Percentiles rank a stretch among this genome's conserved stretches.
Conservation (phyloP, 2,329 filamentous ascomycete genomes). For the Aspergillus sclerotialis region DNA sequence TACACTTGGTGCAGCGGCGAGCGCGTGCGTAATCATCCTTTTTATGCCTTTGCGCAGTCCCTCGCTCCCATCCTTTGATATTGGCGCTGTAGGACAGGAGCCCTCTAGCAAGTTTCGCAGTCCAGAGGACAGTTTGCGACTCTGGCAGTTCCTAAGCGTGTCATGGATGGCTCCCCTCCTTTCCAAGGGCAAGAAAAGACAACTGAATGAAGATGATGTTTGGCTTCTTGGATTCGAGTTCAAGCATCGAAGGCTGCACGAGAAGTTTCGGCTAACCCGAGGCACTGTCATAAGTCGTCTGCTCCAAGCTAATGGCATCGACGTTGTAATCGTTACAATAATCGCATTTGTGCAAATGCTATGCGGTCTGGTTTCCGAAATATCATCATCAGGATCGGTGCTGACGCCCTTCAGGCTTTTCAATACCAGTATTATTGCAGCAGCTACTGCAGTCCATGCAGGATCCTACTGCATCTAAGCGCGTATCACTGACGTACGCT, state of each 20-base stretch:
- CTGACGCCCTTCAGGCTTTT: slow-evolving; percentile 40
- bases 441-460: slow-evolving; percentile 63
- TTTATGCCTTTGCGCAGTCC: slow-evolving; percentile 65
- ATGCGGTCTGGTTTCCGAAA: slow-evolving; percentile 35
- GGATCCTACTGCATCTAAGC: slow-evolving; percentile 41
- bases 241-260: slow-evolving; percentile 69
- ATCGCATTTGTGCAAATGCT: slow-evolving; percentile 59
- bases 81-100: slow-evolving; percentile 50
- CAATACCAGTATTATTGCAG: slow-evolving; percentile 64
- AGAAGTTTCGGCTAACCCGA: slow-evolving; percentile 63
- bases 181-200: slow-evolving; percentile 52
- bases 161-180: slow-evolving; percentile 77
- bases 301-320: slow-evolving; percentile 69
- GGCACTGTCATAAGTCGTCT: slow-evolving; percentile 67
- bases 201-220: slow-evolving; percentile 71
- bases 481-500: slow-evolving; percentile 60
- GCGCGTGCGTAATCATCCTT: slow-evolving; percentile 49
- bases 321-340: slow-evolving; percentile 61
- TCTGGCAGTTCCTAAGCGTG: slow-evolving; percentile 80
- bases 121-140: slow-evolving; percentile 70
- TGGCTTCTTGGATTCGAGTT: slow-evolving; percentile 77
- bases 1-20: slow-evolving; percentile 36
- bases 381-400: neutral
- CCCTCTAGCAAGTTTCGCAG: slow-evolving; percentile 58
- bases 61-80: slow-evolving; percentile 45